Evolutionary conservation across 441 rosid species (phyloP).

Genomic region (Kokia cookei): DNA sequence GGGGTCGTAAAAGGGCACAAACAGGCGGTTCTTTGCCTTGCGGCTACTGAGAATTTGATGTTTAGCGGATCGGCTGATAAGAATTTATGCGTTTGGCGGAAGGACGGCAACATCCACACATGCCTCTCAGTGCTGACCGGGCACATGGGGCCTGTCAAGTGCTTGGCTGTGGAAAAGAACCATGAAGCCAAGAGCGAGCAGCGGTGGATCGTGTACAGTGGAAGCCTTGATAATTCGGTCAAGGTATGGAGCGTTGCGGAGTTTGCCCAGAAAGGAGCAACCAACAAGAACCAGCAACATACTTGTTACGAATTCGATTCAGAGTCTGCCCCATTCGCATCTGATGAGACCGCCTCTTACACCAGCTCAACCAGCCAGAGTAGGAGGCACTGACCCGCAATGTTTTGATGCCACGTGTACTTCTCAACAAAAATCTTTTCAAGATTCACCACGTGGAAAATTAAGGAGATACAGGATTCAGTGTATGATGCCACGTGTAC

Average conservation of each 20-base stretch:
- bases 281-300: slow-evolving; percentile 29
- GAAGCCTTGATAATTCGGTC: slow-evolving; percentile 86
- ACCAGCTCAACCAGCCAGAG: slow-evolving; percentile 32
- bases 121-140: slow-evolving; percentile 77
- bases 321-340: slow-evolving; percentile 27
- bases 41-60: slow-evolving; percentile 51
- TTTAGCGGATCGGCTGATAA: slow-evolving; percentile 91
- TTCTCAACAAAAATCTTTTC: neutral
- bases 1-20: slow-evolving; percentile 76
- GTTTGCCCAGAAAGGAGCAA: slow-evolving; percentile 31
- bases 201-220: slow-evolving; percentile 74
- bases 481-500: neutral
- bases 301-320: slow-evolving; percentile 17
- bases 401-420: neutral
- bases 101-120: slow-evolving; percentile 55
- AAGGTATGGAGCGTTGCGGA: slow-evolving; percentile 90
- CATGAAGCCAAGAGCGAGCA: slow-evolving; percentile 30
- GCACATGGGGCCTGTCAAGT: slow-evolving; percentile 86
- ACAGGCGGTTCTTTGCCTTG: slow-evolving; percentile 73
- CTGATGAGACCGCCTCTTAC: slow-evolving; percentile 46
- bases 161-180: slow-evolving; percentile 66
- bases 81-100: slow-evolving; percentile 76
- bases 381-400: slow-evolving; percentile 12
- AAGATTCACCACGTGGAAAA: neutral
- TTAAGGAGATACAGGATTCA: neutral